These are phyloP conservation scores for Meredithiella fracta DNA, from an alignment of 2,329 filamentous ascomycete genomes.

Conservation along the genomic window DNA sequence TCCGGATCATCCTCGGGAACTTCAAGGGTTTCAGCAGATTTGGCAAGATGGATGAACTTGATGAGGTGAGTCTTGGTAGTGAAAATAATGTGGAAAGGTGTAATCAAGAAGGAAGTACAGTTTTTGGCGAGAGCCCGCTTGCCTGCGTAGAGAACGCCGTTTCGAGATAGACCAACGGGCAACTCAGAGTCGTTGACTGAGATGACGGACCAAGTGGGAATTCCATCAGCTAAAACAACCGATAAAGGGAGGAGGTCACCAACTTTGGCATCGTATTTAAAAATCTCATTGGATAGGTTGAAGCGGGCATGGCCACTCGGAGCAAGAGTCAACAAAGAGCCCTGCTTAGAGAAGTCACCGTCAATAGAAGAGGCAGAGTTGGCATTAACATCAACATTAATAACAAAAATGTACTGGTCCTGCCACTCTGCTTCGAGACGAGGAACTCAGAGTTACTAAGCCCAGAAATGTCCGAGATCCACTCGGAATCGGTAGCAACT, in stretches of 20 bases:
- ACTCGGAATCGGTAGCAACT: not conserved
- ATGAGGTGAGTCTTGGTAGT: constrained; percentile 85
- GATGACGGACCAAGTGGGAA: constrained; percentile 28
- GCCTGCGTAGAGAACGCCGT: constrained; percentile 65
- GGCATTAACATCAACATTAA: not conserved
- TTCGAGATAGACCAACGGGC: constrained; percentile 51
- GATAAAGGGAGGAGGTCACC: not conserved
- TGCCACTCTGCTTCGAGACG: not conserved
- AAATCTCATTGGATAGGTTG: constrained; percentile 7
- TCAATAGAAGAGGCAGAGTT: not conserved
- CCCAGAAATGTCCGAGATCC: constrained; percentile 4
- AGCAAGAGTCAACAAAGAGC: constrained; percentile 1
- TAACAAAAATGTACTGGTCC: not conserved
- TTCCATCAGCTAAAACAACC: constrained; percentile 23
- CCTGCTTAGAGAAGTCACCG: not conserved
- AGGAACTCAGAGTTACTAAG: constrained; percentile 3
- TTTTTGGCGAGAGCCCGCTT: constrained; percentile 60
- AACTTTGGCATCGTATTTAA: constrained; percentile 5
- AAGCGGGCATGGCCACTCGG: constrained; percentile 7
- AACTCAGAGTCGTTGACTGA: constrained; percentile 27
- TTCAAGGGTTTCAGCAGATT: constrained; percentile 50
- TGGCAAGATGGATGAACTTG: constrained; percentile 76
- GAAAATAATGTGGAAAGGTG: constrained; percentile 68
- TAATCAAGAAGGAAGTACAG: constrained; percentile 80
- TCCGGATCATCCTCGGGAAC: constrained; percentile 79